Percentiles rank a stretch among this genome's conserved stretches.
phyloP scores from a whole-genome alignment of 192 early-diverging fungal genomes.

The Fimicolochytrium jonesii region DNA sequence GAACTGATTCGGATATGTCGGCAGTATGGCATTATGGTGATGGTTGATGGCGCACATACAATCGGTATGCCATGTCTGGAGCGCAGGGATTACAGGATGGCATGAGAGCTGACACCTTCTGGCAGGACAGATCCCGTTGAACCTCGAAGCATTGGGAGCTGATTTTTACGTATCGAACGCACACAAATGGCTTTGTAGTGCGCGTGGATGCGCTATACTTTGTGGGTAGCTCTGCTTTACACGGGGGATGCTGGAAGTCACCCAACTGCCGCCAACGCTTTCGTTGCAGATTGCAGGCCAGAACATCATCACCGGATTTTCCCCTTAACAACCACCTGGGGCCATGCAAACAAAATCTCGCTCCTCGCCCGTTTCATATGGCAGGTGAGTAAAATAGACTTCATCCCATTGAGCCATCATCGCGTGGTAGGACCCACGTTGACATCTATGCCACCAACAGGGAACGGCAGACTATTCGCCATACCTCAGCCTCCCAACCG shows the following conservation, averaged over 20 bases:
- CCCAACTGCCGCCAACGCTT: no score
- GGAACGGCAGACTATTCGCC: constrained; percentile 38
- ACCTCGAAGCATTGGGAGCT: constrained; percentile 34
- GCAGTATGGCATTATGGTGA: constrained; percentile 11
- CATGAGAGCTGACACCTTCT: no score
- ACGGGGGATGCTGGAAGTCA: no score
- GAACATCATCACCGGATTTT: constrained; percentile 11
- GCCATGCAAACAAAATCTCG: background rate
- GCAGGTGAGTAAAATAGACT: no score
- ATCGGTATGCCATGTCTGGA: constrained; percentile 30
- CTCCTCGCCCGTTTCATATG: constrained; percentile 36
- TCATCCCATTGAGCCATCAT: no score
- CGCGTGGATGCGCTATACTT: constrained; percentile 33
- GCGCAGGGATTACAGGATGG: no score
- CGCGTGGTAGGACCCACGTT: no score
- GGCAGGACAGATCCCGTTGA: constrained; percentile 20
- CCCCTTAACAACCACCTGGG: constrained; percentile 31
- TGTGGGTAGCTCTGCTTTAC: background rate
- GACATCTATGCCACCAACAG: no score
- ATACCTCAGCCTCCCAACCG: constrained; percentile 17
- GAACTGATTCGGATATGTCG: constrained; percentile 27
- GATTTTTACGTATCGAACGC: constrained; percentile 52
- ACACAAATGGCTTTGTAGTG: constrained; percentile 42
- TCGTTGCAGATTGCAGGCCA: no score
- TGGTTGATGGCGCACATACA: constrained; percentile 42